phyloP scores from a whole-genome alignment of 176 grass and related monocot genomes.

The Carex littledalei region DNA sequence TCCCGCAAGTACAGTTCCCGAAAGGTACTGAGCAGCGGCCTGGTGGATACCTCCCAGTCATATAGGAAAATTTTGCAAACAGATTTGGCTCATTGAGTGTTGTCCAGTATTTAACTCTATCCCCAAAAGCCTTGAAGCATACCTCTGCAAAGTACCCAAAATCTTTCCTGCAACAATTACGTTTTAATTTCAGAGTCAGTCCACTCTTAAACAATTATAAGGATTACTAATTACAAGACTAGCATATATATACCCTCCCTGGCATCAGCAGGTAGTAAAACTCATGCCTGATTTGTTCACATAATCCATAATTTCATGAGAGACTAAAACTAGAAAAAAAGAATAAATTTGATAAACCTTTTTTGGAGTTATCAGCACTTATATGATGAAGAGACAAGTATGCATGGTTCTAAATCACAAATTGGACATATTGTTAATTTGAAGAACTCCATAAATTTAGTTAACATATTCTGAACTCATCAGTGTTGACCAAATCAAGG shows the following conservation, averaged over 20 bases:
- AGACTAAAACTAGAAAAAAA: background rate
- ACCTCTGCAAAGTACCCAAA: conserved; percentile 44
- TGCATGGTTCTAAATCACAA: background rate
- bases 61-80: conserved; percentile 21
- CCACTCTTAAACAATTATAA: background rate
- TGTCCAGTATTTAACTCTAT: conserved; percentile 56
- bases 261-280: background rate
- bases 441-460: background rate
- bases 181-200: background rate
- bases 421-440: background rate
- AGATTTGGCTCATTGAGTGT: conserved; percentile 53
- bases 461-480: background rate
- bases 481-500: background rate
- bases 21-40: conserved; percentile 34
- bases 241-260: background rate
- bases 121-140: conserved; percentile 54
- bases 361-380: background rate
- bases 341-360: background rate
- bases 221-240: background rate
- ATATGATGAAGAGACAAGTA: background rate
- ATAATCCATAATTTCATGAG: background rate
- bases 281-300: background rate
- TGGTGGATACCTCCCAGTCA: conserved; percentile 33
- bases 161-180: conserved; percentile 44
- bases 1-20: conserved; percentile 24